Percentiles rank a stretch among this genome's conserved stretches.
phyloP scores from a whole-genome alignment of 2,329 filamentous ascomycete species.

The Sarocladium brachiariae region DNA sequence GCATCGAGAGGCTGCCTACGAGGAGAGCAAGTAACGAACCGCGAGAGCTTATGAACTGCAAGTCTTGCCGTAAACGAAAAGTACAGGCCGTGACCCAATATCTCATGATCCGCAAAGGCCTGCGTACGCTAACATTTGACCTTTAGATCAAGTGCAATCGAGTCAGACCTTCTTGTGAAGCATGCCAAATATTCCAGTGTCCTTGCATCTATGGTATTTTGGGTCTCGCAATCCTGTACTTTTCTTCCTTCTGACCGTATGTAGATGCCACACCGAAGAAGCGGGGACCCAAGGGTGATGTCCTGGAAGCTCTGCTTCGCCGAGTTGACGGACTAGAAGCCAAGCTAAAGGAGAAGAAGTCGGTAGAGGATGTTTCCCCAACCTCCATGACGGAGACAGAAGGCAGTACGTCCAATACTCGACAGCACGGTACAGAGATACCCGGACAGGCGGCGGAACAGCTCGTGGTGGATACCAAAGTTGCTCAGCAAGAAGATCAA shows the following conservation, averaged over 20 bases:
- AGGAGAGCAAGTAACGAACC: conserved; percentile 68
- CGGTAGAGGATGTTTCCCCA: conserved; percentile 21
- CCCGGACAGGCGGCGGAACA: conserved; percentile 36
- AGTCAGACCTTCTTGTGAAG: conserved; percentile 75
- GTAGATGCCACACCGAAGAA: conserved; percentile 85
- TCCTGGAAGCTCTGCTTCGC: conserved; percentile 76
- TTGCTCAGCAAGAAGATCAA: conserved; percentile 19
- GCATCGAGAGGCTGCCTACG: conserved; percentile 70
- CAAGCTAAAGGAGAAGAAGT: conserved; percentile 63
- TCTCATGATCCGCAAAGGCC: neutral
- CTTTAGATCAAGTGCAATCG: conserved; percentile 85
- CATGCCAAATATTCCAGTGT: conserved; percentile 83
- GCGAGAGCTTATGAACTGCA: conserved; percentile 91
- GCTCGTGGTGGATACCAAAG: conserved; percentile 28
- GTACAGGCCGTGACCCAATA: conserved; percentile 36
- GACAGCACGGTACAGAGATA: conserved; percentile 10
- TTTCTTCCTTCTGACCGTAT: conserved; percentile 4
- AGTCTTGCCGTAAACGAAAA: conserved; percentile 89
- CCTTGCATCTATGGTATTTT: conserved; percentile 79
- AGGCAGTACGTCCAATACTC: neutral
- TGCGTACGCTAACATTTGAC: neutral
- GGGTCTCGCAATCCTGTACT: no score
- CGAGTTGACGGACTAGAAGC: conserved; percentile 80
- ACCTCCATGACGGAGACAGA: conserved; percentile 1
- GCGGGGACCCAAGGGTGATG: conserved; percentile 82